Percentiles rank a stretch among this genome's conserved stretches.
Evolutionary conservation across 768 basidiomycete genomes (phyloP).

Genomic region (Leccinum obscurum): DNA sequence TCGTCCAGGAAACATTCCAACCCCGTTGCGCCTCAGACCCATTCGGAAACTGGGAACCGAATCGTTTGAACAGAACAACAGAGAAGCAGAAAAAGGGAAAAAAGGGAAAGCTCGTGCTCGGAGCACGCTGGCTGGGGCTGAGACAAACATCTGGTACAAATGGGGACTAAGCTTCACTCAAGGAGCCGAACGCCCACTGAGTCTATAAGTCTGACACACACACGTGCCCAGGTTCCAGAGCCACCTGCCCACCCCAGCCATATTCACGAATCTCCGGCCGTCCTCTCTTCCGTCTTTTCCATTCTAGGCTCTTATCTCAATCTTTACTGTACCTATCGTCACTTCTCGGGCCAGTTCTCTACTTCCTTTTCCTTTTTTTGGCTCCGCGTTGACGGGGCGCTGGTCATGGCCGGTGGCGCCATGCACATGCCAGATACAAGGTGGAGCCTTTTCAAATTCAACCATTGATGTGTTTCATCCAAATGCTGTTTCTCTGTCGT

Average conservation of each 20-base stretch:
- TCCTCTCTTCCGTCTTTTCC: neutral
- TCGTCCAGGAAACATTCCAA: slow-evolving; percentile 8
- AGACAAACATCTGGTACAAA: neutral
- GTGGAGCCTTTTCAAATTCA: slow-evolving; percentile 30
- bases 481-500: neutral
- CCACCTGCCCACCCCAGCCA: neutral
- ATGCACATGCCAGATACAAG: slow-evolving; percentile 4
- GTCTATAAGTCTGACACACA: neutral
- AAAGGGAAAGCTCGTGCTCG: slow-evolving; percentile 10
- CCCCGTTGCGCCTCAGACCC: slow-evolving; percentile 13
- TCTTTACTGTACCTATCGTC: neutral
- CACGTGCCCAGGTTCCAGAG: neutral
- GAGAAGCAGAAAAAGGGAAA: neutral
- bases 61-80: neutral
- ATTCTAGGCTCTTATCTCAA: neutral
- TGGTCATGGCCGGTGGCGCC: neutral
- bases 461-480: neutral
- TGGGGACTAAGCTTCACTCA: neutral
- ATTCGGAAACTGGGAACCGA: slow-evolving; percentile 25
- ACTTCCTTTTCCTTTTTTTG: neutral
- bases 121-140: slow-evolving; percentile 12
- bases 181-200: neutral
- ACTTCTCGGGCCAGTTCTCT: neutral
- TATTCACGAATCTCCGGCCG: neutral
- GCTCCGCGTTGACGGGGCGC: slow-evolving; percentile 1